Evolutionary conservation across 257 asterid species (phyloP).

Genomic region (Solanum verrucosum): DNA sequence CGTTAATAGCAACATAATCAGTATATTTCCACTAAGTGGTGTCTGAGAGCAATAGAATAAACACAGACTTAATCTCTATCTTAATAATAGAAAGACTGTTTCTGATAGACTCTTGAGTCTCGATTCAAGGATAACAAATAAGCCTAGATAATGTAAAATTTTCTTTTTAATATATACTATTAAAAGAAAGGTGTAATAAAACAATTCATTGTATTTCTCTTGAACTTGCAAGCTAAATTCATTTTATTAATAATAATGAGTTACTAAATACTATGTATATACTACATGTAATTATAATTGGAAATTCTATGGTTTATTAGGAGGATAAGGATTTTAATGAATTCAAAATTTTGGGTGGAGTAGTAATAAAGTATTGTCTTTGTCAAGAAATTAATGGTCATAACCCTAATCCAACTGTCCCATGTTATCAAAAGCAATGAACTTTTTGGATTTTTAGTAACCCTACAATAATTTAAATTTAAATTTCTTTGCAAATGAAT

Average conservation of each 20-base stretch:
- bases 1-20: neutral
- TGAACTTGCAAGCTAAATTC: neutral
- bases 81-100: fast-evolving
- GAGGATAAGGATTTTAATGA: neutral
- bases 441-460: neutral
- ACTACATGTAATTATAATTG: neutral
- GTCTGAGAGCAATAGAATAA: no score
- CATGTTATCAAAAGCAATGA: neutral
- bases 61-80: fast-evolving
- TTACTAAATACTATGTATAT: neutral
- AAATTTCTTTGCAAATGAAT: neutral
- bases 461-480: neutral
- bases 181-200: neutral
- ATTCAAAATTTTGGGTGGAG: neutral
- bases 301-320: neutral
- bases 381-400: neutral
- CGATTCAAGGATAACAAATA: neutral
- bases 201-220: neutral
- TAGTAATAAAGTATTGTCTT: neutral
- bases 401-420: neutral
- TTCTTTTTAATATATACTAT: neutral
- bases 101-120: neutral
- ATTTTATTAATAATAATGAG: neutral
- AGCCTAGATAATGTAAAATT: neutral
- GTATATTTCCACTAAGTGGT: neutral